Base-by-base conservation (phyloP, 1,284 basidiomycete species). In the Trametes sp. region DNA sequence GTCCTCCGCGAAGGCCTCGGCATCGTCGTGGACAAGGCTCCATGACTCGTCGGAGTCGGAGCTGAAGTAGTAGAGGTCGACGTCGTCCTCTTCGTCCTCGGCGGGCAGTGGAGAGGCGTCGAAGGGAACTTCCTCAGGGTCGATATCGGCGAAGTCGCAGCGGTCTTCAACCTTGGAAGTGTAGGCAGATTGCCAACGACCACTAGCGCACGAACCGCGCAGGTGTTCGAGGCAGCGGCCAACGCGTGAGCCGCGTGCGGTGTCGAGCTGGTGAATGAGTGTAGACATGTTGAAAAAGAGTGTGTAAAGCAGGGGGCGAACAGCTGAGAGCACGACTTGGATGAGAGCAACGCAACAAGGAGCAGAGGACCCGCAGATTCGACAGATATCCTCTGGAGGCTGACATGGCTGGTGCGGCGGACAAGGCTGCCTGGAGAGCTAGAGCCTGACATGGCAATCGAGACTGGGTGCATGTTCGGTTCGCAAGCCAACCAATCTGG, bases 31-130 rank as follows among this genome's bases (percentile, higher is more conserved):
- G n/a, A 41, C 7, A 41, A 2, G 3, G 8, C 16, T 8, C 38
- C 16, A 7, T 6, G 28, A 31, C 6, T 8, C 2, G 4, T 51
- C 50, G 4, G 50, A 35, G 33, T 26, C 31, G 6, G 50, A 8
- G 50, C 50, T 51, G 50, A 51, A 51, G 50, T 51, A 51, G 50
- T 51, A 51, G 21, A 36, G 50, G 33, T 51, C 50, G 50, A 51
- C 14, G 33, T 51, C 50, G 21, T 51, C 50, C 2, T 13, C n/a
- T 21, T 51, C 48, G 13, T 28, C 46, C 19, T 31, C 28, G 28
- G 11, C 48, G 28, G 21, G 48, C 16, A 3, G 19, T n/a, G 9
- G 14, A 19, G n/a, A 35, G 50, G 31, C 21, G 33, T 23, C 42
- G 42, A 11, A 11, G 24, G 11, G 21, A 9, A 21, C 33, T 4